Evolutionary conservation across 1,284 basidiomycete genomes (phyloP).

Genomic region (Pholiota adiposa): DNA sequence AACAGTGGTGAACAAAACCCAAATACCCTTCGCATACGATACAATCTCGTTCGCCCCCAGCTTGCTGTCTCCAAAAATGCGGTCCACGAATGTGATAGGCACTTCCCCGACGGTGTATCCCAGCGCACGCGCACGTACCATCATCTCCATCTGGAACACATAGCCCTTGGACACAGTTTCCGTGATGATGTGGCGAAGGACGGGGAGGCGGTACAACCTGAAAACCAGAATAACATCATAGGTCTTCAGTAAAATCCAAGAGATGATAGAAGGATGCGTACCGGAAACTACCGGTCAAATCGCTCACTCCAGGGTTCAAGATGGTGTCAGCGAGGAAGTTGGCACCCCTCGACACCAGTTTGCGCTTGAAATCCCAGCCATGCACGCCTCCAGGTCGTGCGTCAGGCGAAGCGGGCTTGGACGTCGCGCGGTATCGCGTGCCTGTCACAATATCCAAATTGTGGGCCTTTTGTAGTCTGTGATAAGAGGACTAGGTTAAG

Average conservation of each 20-base stretch:
- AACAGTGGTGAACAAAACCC: conserved; percentile 75
- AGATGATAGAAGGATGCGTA: conserved; percentile 45
- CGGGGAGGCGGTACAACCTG: conserved; percentile 80
- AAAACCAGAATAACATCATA: not conserved
- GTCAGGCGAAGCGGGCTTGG: conserved; percentile 54
- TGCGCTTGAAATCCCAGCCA: conserved; percentile 89
- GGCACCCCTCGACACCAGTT: conserved; percentile 84
- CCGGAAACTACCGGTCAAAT: conserved; percentile 89
- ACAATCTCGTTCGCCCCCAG: conserved; percentile 88
- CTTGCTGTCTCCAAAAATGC: conserved; percentile 92
- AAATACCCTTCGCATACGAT: conserved; percentile 88
- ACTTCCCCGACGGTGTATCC: conserved; percentile 89
- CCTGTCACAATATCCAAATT: conserved; percentile 91
- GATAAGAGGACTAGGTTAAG: not conserved
- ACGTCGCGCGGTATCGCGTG: conserved; percentile 77
- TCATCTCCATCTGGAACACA: conserved; percentile 98
- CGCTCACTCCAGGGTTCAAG: conserved; percentile 82
- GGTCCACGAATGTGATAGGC: conserved; percentile 93
- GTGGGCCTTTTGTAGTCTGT: conserved; percentile 75
- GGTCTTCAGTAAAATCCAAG: not conserved
- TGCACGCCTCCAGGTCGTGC: conserved; percentile 80
- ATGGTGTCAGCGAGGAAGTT: conserved; percentile 87
- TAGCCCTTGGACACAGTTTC: conserved; percentile 87
- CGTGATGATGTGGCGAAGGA: conserved; percentile 82
- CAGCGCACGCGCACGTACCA: conserved; percentile 83